A percentile compares a stretch with the other conserved stretches of the same genome.
Conservation (phyloP, 1,284 basidiomycete species). For the Bondarzewia mesenterica region DNA sequence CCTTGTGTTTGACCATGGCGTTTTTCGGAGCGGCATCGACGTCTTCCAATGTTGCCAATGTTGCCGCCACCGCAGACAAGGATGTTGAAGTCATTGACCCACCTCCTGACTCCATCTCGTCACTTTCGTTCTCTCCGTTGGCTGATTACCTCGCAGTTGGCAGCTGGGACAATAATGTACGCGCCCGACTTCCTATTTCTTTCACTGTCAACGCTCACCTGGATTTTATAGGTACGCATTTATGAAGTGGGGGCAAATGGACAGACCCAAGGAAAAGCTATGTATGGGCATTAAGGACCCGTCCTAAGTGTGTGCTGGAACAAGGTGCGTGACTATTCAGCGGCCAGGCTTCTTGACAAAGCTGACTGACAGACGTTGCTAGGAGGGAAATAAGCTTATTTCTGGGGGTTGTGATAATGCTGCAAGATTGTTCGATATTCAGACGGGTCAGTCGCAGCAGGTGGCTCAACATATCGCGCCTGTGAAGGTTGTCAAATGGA, state of each 20-base stretch:
- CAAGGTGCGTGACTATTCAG: conserved; percentile 36
- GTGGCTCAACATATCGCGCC: conserved; percentile 83
- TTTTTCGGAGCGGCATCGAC: conserved; percentile 30
- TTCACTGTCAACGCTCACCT: too few species aligned
- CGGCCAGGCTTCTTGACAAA: too few species aligned
- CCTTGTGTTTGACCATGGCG: too few species aligned
- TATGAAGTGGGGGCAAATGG: conserved; percentile 53
- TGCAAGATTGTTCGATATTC: conserved; percentile 74
- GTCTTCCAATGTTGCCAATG: conserved; percentile 17
- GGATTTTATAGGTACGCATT: too few species aligned
- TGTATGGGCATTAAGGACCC: conserved; percentile 78
- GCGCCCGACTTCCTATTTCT: too few species aligned
- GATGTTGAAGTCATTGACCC: conserved; percentile 73
- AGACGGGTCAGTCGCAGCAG: conserved; percentile 63
- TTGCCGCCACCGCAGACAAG: conserved; percentile 38
- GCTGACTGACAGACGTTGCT: too few species aligned
- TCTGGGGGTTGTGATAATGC: conserved; percentile 86
- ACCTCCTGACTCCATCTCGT: conserved; percentile 69
- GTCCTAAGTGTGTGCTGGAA: conserved; percentile 82
- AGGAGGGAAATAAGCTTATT: conserved; percentile 78
- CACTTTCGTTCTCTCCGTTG: conserved; percentile 54
- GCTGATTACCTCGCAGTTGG: conserved; percentile 70
- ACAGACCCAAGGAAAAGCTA: conserved; percentile 70
- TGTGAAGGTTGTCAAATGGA: conserved; percentile 70
- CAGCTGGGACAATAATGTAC: conserved; percentile 76